phyloP scores from a whole-genome alignment of 768 basidiomycete genomes.

The Hirschioporus abietinus region DNA sequence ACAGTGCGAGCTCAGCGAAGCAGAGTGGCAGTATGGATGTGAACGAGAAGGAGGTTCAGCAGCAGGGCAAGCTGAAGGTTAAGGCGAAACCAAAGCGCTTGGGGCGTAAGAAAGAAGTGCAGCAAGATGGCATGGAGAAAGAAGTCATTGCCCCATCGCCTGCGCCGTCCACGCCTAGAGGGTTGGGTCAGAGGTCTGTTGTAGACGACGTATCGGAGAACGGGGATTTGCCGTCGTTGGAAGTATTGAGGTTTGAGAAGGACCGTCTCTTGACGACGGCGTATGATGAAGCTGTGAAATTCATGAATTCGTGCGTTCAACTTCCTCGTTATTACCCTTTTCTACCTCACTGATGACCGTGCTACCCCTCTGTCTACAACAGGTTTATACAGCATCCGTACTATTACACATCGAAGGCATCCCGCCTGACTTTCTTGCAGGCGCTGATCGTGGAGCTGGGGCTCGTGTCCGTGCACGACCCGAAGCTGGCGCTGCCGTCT shows the following conservation, averaged over 20 bases:
- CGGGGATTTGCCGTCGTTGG: conserved; percentile 18
- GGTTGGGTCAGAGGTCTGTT: conserved; percentile 35
- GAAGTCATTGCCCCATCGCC: conserved; percentile 8
- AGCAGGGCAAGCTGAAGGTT: conserved; percentile 10
- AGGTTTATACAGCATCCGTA: conserved; percentile 50
- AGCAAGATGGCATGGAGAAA: conserved; percentile 17
- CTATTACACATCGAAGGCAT: conserved; percentile 24
- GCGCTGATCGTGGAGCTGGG: conserved; percentile 78
- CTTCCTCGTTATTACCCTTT: background rate
- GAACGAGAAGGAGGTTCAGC: background rate
- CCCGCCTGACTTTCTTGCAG: conserved; percentile 59
- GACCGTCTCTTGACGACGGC: conserved; percentile 23
- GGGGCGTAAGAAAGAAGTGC: conserved; percentile 2
- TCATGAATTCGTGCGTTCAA: conserved; percentile 54
- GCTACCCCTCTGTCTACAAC: background rate
- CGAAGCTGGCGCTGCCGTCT: conserved; percentile 35
- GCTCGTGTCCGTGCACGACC: conserved; percentile 15
- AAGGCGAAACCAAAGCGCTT: conserved; percentile 9
- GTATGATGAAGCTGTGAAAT: conserved; percentile 55
- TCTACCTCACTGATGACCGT: background rate
- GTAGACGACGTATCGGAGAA: conserved; percentile 49
- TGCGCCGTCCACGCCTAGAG: conserved; percentile 15
- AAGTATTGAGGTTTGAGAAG: conserved; percentile 17
- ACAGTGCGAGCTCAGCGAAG: background rate
- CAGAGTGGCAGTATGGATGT: background rate